A percentile compares a stretch with the other conserved stretches of the same genome.
phyloP scores from a whole-genome alignment of 2,329 filamentous ascomycete genomes.

The Macroventuria anomochaeta region DNA sequence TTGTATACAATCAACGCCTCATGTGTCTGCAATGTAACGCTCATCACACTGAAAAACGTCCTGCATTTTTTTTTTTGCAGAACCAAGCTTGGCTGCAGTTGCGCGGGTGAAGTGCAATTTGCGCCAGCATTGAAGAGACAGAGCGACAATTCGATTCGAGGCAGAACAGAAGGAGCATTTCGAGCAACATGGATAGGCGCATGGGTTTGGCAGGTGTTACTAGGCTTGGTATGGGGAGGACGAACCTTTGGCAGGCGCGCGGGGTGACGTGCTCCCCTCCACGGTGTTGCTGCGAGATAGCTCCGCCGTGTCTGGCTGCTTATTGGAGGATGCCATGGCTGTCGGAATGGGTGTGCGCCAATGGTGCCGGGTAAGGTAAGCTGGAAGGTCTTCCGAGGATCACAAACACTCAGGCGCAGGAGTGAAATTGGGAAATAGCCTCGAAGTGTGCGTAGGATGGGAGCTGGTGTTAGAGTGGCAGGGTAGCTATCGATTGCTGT shows the following conservation, averaged over 20 bases:
- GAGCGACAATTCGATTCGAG: background rate
- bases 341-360: constrained; percentile 2
- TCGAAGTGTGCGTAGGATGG: constrained; percentile 7
- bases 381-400: constrained; percentile 7
- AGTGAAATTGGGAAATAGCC: constrained; percentile 5
- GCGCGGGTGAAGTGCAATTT: background rate
- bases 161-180: background rate
- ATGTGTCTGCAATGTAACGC: background rate
- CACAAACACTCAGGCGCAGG: constrained; percentile 7
- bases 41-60: background rate
- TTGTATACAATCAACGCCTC: background rate
- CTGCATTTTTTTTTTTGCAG: background rate
- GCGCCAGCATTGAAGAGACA: background rate
- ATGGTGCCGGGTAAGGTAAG: constrained; percentile 5
- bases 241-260: constrained; percentile 41
- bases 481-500: constrained; percentile 27
- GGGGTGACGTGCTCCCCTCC: constrained; percentile 39
- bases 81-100: background rate
- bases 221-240: constrained; percentile 19
- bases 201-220: constrained; percentile 8
- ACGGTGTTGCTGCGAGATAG: constrained; percentile 22
- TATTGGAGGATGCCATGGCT: constrained; percentile 40
- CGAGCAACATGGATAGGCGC: background rate
- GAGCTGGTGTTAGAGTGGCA: constrained; percentile 15
- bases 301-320: constrained; percentile 27